Evolutionary conservation across 345 rosid genomes (phyloP), one percentile per base, ranked within the genome.

Genomic region (Physaria fendleri): DNA sequence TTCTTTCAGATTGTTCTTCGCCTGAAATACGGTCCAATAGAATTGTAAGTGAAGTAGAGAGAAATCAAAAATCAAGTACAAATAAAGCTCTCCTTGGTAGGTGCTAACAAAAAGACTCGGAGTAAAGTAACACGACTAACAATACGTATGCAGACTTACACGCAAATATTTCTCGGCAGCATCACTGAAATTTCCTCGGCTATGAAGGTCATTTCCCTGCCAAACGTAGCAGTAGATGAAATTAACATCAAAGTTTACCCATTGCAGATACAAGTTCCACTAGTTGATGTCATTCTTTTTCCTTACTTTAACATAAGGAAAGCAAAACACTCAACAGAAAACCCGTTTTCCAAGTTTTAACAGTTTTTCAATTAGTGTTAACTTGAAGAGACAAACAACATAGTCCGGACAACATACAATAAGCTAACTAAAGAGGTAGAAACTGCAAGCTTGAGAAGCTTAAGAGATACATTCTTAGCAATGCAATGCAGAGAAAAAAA

Each of bases 191-290:
- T 59, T 85, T 57, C 95, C 99, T 56, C 77, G 82, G 68, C 70
- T 87, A 59, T 94, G 96, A 76, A 89, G 88, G 49, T 74, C 82
- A 71, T 93, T 93, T 44, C 97, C 99, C 99, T 93, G 79, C 46
- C 57, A 59, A 49, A 21, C 3, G 8, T 18, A 55, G 3, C 17
- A 59, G 21, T 6, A 10, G 17, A 58, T 48, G 28, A 63, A 5
- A 12, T 39, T 39, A 39, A 39, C 33, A 46, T 48, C 44, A 25
- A 55, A 2, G 14, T 35, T 12, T 43, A 12, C 15, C 28, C 1
- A 43, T 14, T 46, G 1, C 33, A 22, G 13, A 6, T 8, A n/a
- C n/a, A n/a, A n/a, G n/a, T n/a, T n/a, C n/a, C n/a, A n/a, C n/a
- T n/a, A n/a, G n/a, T 8, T 43, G 9, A 4, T 18, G 40, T 9